Conservation (phyloP, 2,329 filamentous ascomycete genomes). For the Aspergillus fijiensis region DNA sequence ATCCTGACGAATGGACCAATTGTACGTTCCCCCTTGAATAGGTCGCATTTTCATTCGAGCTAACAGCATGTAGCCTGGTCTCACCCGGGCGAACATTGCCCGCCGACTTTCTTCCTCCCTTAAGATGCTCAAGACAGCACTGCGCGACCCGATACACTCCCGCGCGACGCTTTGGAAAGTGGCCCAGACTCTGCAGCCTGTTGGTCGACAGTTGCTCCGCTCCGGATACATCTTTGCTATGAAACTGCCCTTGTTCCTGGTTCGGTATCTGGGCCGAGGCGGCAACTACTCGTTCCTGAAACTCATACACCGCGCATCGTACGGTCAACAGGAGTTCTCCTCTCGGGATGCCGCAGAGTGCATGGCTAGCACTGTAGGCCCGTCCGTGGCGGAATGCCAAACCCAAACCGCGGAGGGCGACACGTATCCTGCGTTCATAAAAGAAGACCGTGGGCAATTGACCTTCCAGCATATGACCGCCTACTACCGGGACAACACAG, state of each 20-base stretch:
- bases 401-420: slow-evolving; percentile 31
- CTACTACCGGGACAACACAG: slow-evolving; percentile 55
- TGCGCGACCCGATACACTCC: slow-evolving; percentile 45
- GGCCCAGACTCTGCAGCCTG: slow-evolving; percentile 44
- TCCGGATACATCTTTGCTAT: slow-evolving; percentile 59
- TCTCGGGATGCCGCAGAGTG: slow-evolving; percentile 43
- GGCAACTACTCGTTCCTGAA: slow-evolving; percentile 52
- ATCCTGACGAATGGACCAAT: slow-evolving; percentile 55
- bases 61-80: slow-evolving; percentile 35
- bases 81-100: slow-evolving; percentile 44
- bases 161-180: slow-evolving; percentile 48
- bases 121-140: slow-evolving; percentile 53
- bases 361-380: slow-evolving; percentile 54
- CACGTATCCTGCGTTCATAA: slow-evolving; percentile 45
- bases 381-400: slow-evolving; percentile 47
- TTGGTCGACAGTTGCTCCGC: slow-evolving; percentile 49
- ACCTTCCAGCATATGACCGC: slow-evolving; percentile 54
- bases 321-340: slow-evolving; percentile 36
- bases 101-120: slow-evolving; percentile 43
- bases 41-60: neutral
- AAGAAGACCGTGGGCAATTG: slow-evolving; percentile 38
- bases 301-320: slow-evolving; percentile 40
- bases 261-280: slow-evolving; percentile 47
- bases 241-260: slow-evolving; percentile 49
- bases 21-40: slow-evolving; percentile 38